A percentile compares a stretch with the other conserved stretches of the same genome.
phyloP scores from a whole-genome alignment of 495 filamentous ascomycete species.

The Aspergillus nanangensis region DNA sequence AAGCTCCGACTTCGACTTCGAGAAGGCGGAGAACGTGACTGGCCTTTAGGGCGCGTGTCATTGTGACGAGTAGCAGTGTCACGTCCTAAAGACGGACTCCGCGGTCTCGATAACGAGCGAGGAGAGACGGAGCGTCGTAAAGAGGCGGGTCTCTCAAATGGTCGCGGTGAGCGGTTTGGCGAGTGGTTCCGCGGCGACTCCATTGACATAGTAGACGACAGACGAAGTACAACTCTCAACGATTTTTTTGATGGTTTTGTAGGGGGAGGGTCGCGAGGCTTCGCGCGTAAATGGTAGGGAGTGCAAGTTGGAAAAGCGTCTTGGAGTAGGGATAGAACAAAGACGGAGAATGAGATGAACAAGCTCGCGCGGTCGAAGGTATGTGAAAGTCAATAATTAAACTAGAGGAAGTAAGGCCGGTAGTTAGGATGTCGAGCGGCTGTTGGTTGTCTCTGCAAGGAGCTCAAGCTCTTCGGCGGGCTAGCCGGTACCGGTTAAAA shows the following conservation, averaged over 20 bases:
- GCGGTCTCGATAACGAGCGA: conserved; percentile 35
- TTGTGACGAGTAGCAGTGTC: conserved; percentile 30
- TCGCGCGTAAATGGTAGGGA: no score
- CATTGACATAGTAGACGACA: conserved; percentile 16
- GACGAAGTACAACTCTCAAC: not conserved
- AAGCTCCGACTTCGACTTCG: conserved; percentile 26
- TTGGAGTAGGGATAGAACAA: not conserved
- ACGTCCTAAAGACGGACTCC: conserved; percentile 28
- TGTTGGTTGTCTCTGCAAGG: no score
- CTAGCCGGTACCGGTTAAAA: not conserved
- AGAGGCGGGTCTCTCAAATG: conserved; percentile 29
- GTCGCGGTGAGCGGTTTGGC: conserved; percentile 13
- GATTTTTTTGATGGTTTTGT: no score
- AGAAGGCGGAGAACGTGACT: conserved; percentile 40
- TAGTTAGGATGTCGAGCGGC: no score
- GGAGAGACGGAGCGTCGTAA: conserved; percentile 47
- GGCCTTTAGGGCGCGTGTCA: conserved; percentile 32
- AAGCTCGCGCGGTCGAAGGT: not conserved
- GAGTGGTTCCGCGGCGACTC: conserved; percentile 21
- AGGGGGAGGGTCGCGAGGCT: no score
- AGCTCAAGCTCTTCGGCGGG: no score
- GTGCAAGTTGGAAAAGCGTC: no score
- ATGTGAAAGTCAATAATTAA: not conserved
- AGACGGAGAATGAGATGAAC: not conserved
- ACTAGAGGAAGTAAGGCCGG: not conserved